Percentiles rank a stretch among this genome's conserved stretches.
Conservation (phyloP, 106 monocot genomes). For the Hemerocallis citrina region DNA sequence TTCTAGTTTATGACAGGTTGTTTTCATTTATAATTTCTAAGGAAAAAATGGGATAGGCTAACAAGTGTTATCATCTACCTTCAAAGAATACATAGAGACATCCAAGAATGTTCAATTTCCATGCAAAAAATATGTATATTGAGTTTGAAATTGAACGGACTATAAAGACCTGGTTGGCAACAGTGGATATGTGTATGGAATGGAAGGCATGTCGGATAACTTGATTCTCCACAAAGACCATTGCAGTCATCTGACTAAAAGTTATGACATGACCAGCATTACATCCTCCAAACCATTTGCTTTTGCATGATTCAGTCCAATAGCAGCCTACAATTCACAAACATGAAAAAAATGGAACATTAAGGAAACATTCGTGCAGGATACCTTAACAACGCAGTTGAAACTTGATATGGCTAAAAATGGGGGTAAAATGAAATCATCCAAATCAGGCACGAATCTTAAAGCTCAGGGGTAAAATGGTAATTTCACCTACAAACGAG, state of each 20-base stretch:
- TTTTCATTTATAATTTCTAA: no score
- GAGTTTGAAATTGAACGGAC: background rate
- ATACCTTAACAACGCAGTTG: background rate
- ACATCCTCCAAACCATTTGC: constrained; percentile 83
- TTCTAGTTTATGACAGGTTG: no score
- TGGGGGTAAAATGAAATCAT: no score
- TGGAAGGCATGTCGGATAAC: constrained; percentile 62
- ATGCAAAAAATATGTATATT: background rate
- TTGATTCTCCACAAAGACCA: constrained; percentile 51
- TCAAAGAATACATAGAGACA: no score
- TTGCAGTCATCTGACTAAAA: constrained; percentile 61
- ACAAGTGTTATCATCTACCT: no score
- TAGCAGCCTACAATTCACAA: constrained; percentile 50
- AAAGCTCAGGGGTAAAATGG: no score
- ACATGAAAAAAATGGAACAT: background rate
- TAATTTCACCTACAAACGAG: no score
- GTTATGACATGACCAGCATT: constrained; percentile 26
- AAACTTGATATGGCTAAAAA: no score
- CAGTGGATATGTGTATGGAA: constrained; percentile 77
- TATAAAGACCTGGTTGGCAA: constrained; percentile 70
- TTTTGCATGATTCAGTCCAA: constrained; percentile 72
- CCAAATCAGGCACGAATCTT: no score
- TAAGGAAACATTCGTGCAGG: background rate
- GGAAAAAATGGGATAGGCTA: background rate
- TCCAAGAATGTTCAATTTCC: no score